Evolutionary conservation across 2,329 filamentous ascomycete species (phyloP).

Genomic region (Fusarium sp.): DNA sequence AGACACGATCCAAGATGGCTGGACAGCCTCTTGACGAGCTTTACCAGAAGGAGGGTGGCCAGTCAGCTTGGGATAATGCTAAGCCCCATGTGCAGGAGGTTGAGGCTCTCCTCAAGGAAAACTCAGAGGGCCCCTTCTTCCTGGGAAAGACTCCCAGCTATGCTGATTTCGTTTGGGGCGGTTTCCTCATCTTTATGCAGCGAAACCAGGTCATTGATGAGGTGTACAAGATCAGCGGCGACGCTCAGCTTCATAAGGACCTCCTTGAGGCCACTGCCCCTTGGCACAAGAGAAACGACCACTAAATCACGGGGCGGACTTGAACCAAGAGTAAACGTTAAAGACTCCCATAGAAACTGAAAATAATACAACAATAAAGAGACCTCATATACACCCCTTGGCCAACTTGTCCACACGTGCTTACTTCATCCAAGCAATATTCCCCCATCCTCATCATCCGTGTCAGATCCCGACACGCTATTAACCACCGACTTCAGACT

Average conservation of each 20-base stretch:
- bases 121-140: constrained; percentile 69
- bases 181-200: constrained; percentile 58
- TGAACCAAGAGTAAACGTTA: neutral
- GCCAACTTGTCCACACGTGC: neutral
- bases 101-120: constrained; percentile 64
- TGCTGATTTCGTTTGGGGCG: constrained; percentile 68
- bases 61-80: constrained; percentile 61
- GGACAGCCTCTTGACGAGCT: constrained; percentile 66
- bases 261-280: constrained; percentile 55
- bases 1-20: constrained; percentile 60
- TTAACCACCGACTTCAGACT: constrained; percentile 5
- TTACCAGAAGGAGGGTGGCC: constrained; percentile 60
- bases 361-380: neutral
- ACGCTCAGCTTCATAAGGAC: constrained; percentile 53
- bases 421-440: neutral
- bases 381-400: neutral
- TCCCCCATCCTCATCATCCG: constrained; percentile 37
- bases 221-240: constrained; percentile 53
- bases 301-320: constrained; percentile 44
- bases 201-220: constrained; percentile 51
- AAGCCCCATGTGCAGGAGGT: constrained; percentile 51
- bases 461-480: constrained; percentile 7
- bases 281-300: constrained; percentile 55
- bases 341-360: neutral
- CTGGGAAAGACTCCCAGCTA: constrained; percentile 66